Evolutionary conservation across 176 grass and related monocot genomes (phyloP).

Genomic region (Avena atlantica): DNA sequence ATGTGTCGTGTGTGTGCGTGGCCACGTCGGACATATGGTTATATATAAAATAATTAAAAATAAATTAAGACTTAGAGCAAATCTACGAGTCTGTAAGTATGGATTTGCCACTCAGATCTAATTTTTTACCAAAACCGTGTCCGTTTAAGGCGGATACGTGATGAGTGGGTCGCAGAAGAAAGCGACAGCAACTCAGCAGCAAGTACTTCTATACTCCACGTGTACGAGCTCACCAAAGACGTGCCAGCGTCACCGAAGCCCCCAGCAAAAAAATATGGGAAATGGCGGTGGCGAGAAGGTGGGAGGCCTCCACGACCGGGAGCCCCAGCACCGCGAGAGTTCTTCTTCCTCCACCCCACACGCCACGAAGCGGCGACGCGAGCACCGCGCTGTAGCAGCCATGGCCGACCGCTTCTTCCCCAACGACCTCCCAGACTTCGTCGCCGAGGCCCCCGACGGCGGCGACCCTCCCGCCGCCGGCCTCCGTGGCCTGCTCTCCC

Average conservation of each 20-base stretch:
- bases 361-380: conserved; percentile 49
- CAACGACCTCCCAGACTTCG: conserved; percentile 82
- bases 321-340: not conserved
- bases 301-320: not conserved
- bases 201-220: conserved; percentile 21
- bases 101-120: too few relatives aligned
- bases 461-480: conserved; percentile 34
- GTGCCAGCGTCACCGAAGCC: conserved; percentile 19
- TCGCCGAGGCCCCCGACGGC: conserved; percentile 58
- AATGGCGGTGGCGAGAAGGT: conserved; percentile 28
- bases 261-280: conserved; percentile 15
- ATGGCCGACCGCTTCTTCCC: conserved; percentile 90
- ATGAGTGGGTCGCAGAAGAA: not conserved
- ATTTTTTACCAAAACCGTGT: too few relatives aligned
- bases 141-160: too few relatives aligned
- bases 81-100: too few relatives aligned
- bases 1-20: too few relatives aligned
- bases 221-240: conserved; percentile 33
- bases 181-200: not conserved
- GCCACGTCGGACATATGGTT: too few relatives aligned
- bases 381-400: conserved; percentile 10
- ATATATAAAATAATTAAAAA: too few relatives aligned
- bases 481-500: conserved; percentile 58
- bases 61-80: too few relatives aligned
- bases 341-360: not conserved